Conservation (phyloP, 1,284 basidiomycete genomes). For the Bjerkandera adusta region DNA sequence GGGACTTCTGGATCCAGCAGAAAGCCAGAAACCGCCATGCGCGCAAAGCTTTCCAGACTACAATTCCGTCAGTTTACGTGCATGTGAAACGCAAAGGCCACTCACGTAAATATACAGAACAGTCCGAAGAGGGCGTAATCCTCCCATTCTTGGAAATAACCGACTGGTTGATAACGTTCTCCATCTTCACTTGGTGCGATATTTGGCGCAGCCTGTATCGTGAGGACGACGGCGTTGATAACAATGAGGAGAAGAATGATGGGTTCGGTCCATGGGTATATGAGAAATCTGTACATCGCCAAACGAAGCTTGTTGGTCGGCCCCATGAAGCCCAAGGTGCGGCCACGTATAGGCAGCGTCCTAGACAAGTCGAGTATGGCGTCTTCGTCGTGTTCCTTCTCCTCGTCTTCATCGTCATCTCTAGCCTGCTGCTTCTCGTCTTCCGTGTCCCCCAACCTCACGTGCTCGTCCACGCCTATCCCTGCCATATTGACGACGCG, state of each 20-base stretch:
- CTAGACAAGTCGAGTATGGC: constrained; percentile 44
- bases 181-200: constrained; percentile 46
- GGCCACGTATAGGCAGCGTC: constrained; percentile 66
- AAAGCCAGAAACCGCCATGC: constrained; percentile 91
- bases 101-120: constrained; percentile 87
- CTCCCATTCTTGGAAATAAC: constrained; percentile 88
- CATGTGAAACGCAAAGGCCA: constrained; percentile 21
- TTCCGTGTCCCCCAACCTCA: constrained; percentile 51
- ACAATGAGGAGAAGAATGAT: constrained; percentile 83
- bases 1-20: constrained; percentile 85
- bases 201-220: constrained; percentile 72
- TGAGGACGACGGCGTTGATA: constrained; percentile 80
- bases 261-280: constrained; percentile 84
- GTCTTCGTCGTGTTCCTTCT: constrained; percentile 28
- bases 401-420: constrained; percentile 29
- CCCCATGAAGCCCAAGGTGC: constrained; percentile 78
- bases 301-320: constrained; percentile 64
- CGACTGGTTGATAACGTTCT: constrained; percentile 31
- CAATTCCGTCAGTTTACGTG: constrained; percentile 1
- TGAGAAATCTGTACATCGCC: constrained; percentile 64
- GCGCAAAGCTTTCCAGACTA: constrained; percentile 84
- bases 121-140: constrained; percentile 83
- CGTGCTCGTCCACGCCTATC: constrained; percentile 56
- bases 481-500: constrained; percentile 83
- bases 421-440: constrained; percentile 33